These are phyloP conservation scores for Endoconidiophora polonica DNA, from an alignment of 2,329 filamentous ascomycete genomes.

Conservation along the genomic window DNA sequence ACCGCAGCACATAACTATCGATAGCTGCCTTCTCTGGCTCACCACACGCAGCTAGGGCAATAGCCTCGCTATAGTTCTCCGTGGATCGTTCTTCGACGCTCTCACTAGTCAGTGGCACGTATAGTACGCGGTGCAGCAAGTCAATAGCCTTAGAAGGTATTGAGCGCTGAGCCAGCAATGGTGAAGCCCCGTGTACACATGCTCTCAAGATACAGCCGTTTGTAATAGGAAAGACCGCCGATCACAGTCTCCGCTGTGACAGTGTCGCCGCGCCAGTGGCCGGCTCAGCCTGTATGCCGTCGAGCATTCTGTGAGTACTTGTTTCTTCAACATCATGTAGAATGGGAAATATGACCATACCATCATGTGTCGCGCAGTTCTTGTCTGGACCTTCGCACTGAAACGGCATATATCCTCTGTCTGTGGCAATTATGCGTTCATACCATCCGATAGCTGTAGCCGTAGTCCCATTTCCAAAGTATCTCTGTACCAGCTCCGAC, in stretches of 20 bases:
- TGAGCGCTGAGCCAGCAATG: conserved; percentile 36
- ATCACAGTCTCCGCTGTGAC: conserved; percentile 53
- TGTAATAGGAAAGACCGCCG: conserved; percentile 43
- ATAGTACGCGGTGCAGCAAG: conserved; percentile 48
- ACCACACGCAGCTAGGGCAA: conserved; percentile 30
- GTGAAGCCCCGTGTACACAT: conserved; percentile 48
- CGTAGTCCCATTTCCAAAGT: conserved; percentile 45
- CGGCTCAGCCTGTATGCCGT: conserved; percentile 37
- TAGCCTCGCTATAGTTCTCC: conserved; percentile 37
- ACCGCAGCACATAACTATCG: conserved; percentile 48
- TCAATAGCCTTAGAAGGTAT: conserved; percentile 49
- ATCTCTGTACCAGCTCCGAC: conserved; percentile 45
- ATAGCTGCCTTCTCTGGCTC: conserved; percentile 31
- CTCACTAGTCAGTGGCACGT: conserved; percentile 44
- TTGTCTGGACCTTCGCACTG: conserved; percentile 52
- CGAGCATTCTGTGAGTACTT: not conserved
- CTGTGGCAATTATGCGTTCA: conserved; percentile 39
- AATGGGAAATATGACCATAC: conserved; percentile 17
- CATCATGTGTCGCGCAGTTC: conserved; percentile 39
- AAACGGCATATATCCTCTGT: conserved; percentile 42
- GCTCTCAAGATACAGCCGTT: conserved; percentile 37
- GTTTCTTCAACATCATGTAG: no score
- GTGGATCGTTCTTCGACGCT: conserved; percentile 44
- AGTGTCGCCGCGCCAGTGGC: conserved; percentile 51
- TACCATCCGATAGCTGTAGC: conserved; percentile 44